Evolutionary conservation across 352 stramenopile genomes (phyloP), one percentile per base, ranked within the genome.

Genomic region (Globisporangium echinulatum): DNA sequence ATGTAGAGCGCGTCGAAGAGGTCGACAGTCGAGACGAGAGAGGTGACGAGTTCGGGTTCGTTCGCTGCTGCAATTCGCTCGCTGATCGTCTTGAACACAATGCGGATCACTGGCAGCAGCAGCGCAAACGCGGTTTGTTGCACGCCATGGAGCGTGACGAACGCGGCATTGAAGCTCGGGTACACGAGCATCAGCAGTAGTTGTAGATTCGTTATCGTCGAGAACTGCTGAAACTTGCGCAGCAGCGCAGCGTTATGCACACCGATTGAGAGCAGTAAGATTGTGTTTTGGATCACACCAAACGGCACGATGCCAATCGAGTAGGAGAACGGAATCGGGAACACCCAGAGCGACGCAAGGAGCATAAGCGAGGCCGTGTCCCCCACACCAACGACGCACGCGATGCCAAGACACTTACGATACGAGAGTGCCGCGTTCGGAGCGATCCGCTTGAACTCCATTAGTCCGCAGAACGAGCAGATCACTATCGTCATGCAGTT

Each of bases 1-100:
- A 60, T 59, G 33, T 60, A 60, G 11, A 65, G 38, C 9, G 59
- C 59, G 38, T 65, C 54, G 4, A 65, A 60, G 46, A 60, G 43
- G 15, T 60, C 59, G 44, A 56, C 59, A 33, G 17, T 47, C n/a
- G 49, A 7, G 10, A 42, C 7, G 0, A 43, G 7, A 0, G 40
- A 25, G 3, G 4, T 25, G 5, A 52, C 0, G 3, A 38, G 11
- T 11, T 56, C 46, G 13, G 40, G 3, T 13, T 14, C 7, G 40
- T 33, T 47, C 14, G 33, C 25, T 13, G 33, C 40, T 13, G 2
- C 17, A 8, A 33, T 8, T n/a, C 6, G 44, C 7, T 7, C 44
- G n/a, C 19, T 13, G 3, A 7, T 1, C 25, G 6, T 52, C 17
- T 19, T 37, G 39, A 14, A 42, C 5, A 61, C 2, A 13, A 37